These are phyloP conservation scores for Lathyrus aphaca DNA, from an alignment of 306 rosid species.

Conservation along the genomic window DNA sequence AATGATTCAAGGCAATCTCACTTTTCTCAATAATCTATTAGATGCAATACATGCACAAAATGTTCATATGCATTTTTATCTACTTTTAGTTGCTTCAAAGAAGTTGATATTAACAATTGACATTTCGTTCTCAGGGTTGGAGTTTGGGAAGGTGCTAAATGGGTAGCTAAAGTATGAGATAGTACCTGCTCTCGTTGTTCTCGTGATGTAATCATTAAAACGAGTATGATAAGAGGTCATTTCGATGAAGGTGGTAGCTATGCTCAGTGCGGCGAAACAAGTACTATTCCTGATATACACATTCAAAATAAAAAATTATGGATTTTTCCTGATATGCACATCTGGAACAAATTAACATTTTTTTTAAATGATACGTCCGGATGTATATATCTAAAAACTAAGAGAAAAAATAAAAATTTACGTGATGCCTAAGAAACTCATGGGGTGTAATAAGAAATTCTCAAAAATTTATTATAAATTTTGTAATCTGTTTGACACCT, in stretches of 20 bases:
- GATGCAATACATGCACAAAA: background rate
- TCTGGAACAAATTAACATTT: no score
- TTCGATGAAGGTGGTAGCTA: slow-evolving; percentile 85
- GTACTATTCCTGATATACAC: no score
- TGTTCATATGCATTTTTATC: slow-evolving; percentile 3
- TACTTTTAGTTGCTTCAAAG: slow-evolving; percentile 3
- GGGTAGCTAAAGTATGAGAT: slow-evolving; percentile 88
- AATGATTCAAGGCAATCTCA: slow-evolving; percentile 76
- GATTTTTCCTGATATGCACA: no score
- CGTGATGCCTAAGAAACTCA: no score
- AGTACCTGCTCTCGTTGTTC: slow-evolving; percentile 70
- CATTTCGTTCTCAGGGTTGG: slow-evolving; percentile 77
- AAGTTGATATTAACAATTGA: slow-evolving; percentile 32
- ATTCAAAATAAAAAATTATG: no score
- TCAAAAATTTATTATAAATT: no score
- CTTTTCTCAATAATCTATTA: slow-evolving; percentile 14
- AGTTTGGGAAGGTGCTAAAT: slow-evolving; percentile 95
- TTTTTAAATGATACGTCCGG: no score
- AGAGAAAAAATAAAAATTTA: no score
- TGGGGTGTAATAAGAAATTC: no score
- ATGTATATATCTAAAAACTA: no score
- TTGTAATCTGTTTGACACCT: no score
- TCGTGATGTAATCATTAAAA: slow-evolving; percentile 63
- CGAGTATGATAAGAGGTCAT: slow-evolving; percentile 90
- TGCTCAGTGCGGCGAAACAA: slow-evolving; percentile 73